Percentiles rank a stretch among this genome's conserved stretches.
Evolutionary conservation across 2,329 filamentous ascomycete genomes (phyloP).

Genomic region (Penicillium corylophilum): DNA sequence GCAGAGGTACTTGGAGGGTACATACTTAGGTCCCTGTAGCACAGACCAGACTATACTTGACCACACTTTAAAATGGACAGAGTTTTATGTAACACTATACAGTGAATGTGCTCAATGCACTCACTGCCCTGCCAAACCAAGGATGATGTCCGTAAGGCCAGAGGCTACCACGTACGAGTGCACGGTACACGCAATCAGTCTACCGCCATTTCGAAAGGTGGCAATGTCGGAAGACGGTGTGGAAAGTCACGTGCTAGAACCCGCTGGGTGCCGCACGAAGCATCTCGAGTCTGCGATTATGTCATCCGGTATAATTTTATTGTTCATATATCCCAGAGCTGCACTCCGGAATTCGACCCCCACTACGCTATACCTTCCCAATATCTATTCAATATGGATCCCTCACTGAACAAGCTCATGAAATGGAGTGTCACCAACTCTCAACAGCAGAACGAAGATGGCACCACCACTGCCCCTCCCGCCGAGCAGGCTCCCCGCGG

Average conservation of each 20-base stretch:
- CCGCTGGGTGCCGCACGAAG: slow-evolving; percentile 26
- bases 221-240: slow-evolving; percentile 8
- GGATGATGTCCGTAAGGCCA: not conserved
- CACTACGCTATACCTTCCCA: not conserved
- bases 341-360: not conserved
- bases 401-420: slow-evolving; percentile 71
- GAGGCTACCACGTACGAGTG: not conserved
- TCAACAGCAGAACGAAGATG: slow-evolving; percentile 34
- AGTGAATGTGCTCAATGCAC: not conserved
- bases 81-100: no score
- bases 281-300: slow-evolving; percentile 21
- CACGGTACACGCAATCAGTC: not conserved
- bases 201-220: not conserved
- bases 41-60: not conserved
- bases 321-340: not conserved
- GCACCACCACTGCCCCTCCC: slow-evolving; percentile 34
- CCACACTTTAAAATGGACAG: no score
- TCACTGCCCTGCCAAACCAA: not conserved
- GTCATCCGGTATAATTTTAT: slow-evolving; percentile 3
- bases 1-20: not conserved
- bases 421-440: slow-evolving; percentile 74
- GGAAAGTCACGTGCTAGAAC: slow-evolving; percentile 24
- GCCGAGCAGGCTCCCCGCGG: slow-evolving; percentile 35
- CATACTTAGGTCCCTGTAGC: not conserved
- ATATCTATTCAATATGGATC: slow-evolving; percentile 50